Evolutionary conservation across 1,284 basidiomycete species (phyloP).

Genomic region (Phlebopus sp.): DNA sequence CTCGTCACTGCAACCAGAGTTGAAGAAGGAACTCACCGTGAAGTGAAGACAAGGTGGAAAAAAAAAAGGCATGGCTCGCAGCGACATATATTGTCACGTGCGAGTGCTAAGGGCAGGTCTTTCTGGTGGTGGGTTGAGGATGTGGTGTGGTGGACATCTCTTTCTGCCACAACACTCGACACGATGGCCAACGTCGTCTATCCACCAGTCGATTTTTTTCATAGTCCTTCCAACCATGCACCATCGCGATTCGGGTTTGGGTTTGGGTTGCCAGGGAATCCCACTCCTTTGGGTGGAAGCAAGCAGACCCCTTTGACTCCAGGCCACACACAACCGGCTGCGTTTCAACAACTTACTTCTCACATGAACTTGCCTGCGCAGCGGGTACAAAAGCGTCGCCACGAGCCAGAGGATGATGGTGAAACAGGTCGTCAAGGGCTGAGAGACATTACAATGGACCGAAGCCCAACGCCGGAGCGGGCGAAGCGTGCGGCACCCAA

Average conservation of each 20-base stretch:
- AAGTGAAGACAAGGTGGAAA: conserved; percentile 15
- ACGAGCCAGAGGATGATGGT: conserved; percentile 58
- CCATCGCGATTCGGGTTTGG: conserved; percentile 69
- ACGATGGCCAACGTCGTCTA: conserved; percentile 72
- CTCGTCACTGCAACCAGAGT: conserved; percentile 49
- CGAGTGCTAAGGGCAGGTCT: conserved; percentile 24
- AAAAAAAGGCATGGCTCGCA: conserved; percentile 36
- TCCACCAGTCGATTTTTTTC: conserved; percentile 62
- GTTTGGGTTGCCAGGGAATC: conserved; percentile 54
- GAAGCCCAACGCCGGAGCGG: conserved; percentile 76
- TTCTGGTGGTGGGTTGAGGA: too few species aligned
- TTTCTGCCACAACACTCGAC: conserved; percentile 22
- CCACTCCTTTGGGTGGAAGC: conserved; percentile 35
- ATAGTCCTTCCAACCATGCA: conserved; percentile 57
- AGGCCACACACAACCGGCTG: conserved; percentile 40
- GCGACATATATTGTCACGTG: conserved; percentile 37
- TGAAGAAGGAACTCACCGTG: conserved; percentile 19
- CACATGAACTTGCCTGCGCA: conserved; percentile 35
- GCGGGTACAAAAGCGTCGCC: conserved; percentile 57
- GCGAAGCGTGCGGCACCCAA: conserved; percentile 65
- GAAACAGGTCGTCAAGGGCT: conserved; percentile 35
- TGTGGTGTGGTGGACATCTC: conserved; percentile 4
- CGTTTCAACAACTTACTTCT: conserved; percentile 52
- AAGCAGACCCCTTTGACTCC: conserved; percentile 34
- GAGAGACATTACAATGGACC: conserved; percentile 71